Base-by-base conservation (phyloP, 805 yeast genomes). In the Ogataea nakhonphanomensis region DNA sequence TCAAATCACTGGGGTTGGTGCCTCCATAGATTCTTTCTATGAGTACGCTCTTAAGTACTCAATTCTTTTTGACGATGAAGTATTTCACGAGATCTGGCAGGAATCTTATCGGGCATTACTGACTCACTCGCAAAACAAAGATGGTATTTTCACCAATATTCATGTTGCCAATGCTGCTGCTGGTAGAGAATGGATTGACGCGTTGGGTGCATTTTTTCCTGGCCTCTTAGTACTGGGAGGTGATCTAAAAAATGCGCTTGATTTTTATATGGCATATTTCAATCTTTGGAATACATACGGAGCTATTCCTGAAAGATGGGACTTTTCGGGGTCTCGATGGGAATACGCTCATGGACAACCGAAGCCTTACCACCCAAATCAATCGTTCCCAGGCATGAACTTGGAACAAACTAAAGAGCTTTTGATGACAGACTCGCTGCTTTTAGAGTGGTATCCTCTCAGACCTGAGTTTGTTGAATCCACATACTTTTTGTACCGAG, bases 401-500 rank as follows among this genome's bases (percentile, higher is more conserved):
- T 8, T 28, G 3, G 53, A 50, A 9, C 44, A 47, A 14, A 59
- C 63, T 1, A 44, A 55, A 17, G 55, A 55, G 22, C 32, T 52
- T 2, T 30, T 58, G 10, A 47, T 61, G 15, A 46, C 50, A 5
- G 65, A 65, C 30, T 65, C 76, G 1, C 62, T 84, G 3, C 66
- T 76, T 0, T 63, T 88, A 25, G 95, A 86, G 56, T 90, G 96
- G 96, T 90, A 87, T 54, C 96, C 96, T 2, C 66, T 90, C 31
- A 67, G 98, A 39, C 98, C 98, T 0, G 98, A 90, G 57, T 87
- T 89, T 50, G 73, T 87, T 30, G 98, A 90, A 58, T 84, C 95
- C 0, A 87, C 95, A 0, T 90, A 88, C 59, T 81, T 82, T 55
- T 64, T 90, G 11, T 89, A 83, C 55, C 67, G 84, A 29, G 95